phyloP scores from a whole-genome alignment of 371 early-diverging fungal species.

The Encephalitozoon hellem region DNA sequence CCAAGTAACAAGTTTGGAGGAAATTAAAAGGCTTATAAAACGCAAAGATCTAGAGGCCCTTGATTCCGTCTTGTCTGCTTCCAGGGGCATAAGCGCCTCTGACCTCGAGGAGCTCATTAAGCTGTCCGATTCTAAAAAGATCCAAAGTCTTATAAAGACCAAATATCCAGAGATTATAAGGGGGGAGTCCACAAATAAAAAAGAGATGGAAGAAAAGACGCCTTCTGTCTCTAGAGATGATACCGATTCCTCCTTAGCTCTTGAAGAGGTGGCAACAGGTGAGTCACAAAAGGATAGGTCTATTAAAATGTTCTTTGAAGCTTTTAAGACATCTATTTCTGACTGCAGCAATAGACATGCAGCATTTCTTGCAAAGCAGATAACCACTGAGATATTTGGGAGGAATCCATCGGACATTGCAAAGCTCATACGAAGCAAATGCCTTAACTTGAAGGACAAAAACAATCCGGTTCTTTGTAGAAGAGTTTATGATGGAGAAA shows the following conservation, averaged over 20 bases:
- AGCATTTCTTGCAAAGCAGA: conserved; percentile 2
- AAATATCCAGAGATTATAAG: neutral
- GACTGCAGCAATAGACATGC: neutral
- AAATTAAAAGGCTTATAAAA: neutral
- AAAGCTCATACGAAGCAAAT: conserved; percentile 53
- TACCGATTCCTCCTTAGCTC: neutral
- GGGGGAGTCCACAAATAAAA: neutral
- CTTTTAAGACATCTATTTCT: conserved; percentile 21
- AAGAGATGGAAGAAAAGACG: neutral
- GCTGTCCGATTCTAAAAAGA: neutral
- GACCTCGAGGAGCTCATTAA: neutral
- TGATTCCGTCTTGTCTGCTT: neutral
- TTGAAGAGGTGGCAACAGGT: neutral
- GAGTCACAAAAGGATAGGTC: conserved; percentile 35
- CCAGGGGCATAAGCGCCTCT: neutral
- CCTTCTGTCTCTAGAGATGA: neutral
- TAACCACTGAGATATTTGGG: conserved; percentile 15
- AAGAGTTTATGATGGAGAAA: conserved; percentile 52
- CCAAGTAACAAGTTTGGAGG: neutral
- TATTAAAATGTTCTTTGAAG: conserved; percentile 44
- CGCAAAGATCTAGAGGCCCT: neutral
- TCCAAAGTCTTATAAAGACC: neutral
- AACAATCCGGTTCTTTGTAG: conserved; percentile 52
- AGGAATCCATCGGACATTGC: conserved; percentile 7
- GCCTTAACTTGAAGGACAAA: conserved; percentile 58